Evolutionary conservation across 352 stramenopile species (phyloP).

Genomic region (Globisporangium abappressorium): DNA sequence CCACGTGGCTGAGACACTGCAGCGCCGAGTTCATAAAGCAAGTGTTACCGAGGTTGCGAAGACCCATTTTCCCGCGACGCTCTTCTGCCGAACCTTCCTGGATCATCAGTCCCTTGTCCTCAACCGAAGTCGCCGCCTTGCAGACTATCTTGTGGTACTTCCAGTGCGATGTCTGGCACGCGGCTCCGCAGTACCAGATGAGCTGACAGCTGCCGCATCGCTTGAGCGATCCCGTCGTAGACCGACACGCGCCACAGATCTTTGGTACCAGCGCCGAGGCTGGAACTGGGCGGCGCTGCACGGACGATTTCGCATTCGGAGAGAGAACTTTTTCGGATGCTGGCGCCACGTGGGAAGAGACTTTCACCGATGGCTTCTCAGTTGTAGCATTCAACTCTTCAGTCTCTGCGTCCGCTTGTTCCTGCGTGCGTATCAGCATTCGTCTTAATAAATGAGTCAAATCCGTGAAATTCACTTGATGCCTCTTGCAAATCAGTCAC

Average conservation of each 20-base stretch:
- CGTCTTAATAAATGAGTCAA: not conserved
- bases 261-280: slow-evolving; percentile 36
- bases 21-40: slow-evolving; percentile 84
- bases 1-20: slow-evolving; percentile 92
- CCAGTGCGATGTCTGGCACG: slow-evolving; percentile 79
- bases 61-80: slow-evolving; percentile 71
- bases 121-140: slow-evolving; percentile 28
- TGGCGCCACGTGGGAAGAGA: not conserved
- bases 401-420: slow-evolving; percentile 33
- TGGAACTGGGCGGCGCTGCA: slow-evolving; percentile 9
- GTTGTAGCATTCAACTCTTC: slow-evolving; percentile 16
- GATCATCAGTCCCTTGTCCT: slow-evolving; percentile 45
- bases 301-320: slow-evolving; percentile 27
- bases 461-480: not conserved
- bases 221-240: slow-evolving; percentile 44
- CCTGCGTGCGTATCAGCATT: slow-evolving; percentile 14
- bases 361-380: slow-evolving; percentile 15
- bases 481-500: not conserved
- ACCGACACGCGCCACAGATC: slow-evolving; percentile 63
- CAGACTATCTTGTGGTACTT: slow-evolving; percentile 76
- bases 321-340: not conserved
- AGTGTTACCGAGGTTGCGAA: slow-evolving; percentile 78
- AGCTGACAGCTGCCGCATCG: slow-evolving; percentile 74
- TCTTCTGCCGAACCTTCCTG: slow-evolving; percentile 42
- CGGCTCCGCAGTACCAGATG: slow-evolving; percentile 72